Percentiles rank a stretch among this genome's conserved stretches.
These are phyloP conservation scores for Candolleomyces aberdarensis DNA, from an alignment of 768 basidiomycete species.

Conservation along the genomic window DNA sequence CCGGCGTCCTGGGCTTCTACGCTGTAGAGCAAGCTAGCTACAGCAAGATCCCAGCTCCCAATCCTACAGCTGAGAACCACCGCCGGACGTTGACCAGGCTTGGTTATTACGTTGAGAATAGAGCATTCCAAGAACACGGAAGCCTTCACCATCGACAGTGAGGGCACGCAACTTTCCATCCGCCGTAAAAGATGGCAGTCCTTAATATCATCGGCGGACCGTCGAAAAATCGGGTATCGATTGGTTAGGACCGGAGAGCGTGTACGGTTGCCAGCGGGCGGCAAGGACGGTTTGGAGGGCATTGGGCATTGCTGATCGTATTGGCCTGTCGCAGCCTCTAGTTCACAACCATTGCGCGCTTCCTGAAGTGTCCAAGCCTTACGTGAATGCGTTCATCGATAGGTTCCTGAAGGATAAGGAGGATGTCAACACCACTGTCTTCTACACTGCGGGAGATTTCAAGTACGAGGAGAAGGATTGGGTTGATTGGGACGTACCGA, in stretches of 20 bases:
- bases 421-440: slow-evolving; percentile 39
- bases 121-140: slow-evolving; percentile 22
- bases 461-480: no score
- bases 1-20: no score
- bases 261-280: slow-evolving; percentile 49
- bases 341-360: slow-evolving; percentile 53
- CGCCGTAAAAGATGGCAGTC: no score
- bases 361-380: slow-evolving; percentile 41
- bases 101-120: slow-evolving; percentile 20
- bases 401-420: slow-evolving; percentile 49
- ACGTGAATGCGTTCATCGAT: slow-evolving; percentile 52
- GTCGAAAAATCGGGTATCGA: no score
- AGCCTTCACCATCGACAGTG: slow-evolving; percentile 24
- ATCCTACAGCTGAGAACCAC: background rate
- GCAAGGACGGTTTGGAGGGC: slow-evolving; percentile 50
- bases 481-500: no score
- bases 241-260: slow-evolving; percentile 51
- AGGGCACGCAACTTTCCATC: slow-evolving; percentile 12
- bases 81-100: slow-evolving; percentile 5
- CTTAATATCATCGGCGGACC: no score
- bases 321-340: slow-evolving; percentile 54
- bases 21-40: no score
- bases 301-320: slow-evolving; percentile 39
- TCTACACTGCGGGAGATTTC: background rate
- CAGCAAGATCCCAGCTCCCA: no score